Evolutionary conservation across 257 asterid genomes (phyloP).

Genomic region (Euphrasia confusa): DNA sequence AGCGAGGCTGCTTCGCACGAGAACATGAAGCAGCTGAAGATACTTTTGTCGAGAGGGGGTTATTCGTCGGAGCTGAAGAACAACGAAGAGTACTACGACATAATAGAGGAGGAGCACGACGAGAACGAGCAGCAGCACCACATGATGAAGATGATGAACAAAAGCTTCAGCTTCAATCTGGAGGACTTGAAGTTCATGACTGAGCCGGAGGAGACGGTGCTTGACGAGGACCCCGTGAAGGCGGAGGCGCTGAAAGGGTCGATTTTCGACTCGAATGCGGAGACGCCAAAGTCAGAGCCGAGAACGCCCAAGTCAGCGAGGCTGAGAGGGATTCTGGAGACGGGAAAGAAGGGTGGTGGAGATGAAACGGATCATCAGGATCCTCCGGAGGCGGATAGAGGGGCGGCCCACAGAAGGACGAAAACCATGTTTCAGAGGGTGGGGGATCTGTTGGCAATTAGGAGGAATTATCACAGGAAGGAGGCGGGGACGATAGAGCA

Average conservation of each 20-base stretch:
- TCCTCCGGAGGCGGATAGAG: constrained; percentile 26
- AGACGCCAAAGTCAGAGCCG: constrained; percentile 54
- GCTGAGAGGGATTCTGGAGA: constrained; percentile 31
- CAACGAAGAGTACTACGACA: constrained; percentile 26
- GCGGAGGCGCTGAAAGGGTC: constrained; percentile 68
- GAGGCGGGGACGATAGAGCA: constrained; percentile 28
- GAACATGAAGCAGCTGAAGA: constrained; percentile 57
- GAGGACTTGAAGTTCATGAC: constrained; percentile 48
- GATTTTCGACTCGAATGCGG: constrained; percentile 46
- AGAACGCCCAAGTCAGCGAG: no score
- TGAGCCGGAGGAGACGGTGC: constrained; percentile 26
- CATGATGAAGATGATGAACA: neutral
- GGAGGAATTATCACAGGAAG: constrained; percentile 41
- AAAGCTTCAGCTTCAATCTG: constrained; percentile 43
- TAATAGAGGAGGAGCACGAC: constrained; percentile 8
- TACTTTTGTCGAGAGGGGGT: constrained; percentile 39
- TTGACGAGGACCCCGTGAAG: constrained; percentile 55
- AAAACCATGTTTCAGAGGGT: constrained; percentile 59
- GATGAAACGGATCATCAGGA: no score
- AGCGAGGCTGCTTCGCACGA: constrained; percentile 63
- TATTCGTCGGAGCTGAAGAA: constrained; percentile 36
- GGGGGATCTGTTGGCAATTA: constrained; percentile 49
- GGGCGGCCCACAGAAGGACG: constrained; percentile 28
- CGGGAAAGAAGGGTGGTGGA: neutral
- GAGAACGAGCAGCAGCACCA: neutral